Evolutionary conservation across 257 asterid species (phyloP).

Genomic region (Solanum habrochaites): DNA sequence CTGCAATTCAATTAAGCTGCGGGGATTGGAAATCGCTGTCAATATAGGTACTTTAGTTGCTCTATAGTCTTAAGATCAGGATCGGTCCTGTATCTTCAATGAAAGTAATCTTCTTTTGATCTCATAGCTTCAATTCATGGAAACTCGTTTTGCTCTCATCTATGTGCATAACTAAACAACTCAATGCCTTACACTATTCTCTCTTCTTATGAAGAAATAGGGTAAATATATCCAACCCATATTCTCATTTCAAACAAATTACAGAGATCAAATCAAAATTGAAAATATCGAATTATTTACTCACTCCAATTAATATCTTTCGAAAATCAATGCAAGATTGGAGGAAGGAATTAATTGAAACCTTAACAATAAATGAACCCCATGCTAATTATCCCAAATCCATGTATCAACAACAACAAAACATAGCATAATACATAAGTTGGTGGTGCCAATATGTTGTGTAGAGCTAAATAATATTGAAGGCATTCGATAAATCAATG

Average conservation of each 20-base stretch:
- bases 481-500: too few species aligned
- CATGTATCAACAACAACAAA: too few species aligned
- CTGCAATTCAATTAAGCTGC: too few species aligned
- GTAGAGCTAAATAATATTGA: too few species aligned
- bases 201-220: neutral
- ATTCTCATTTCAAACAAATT: neutral
- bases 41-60: neutral
- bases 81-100: too few species aligned
- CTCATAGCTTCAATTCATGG: neutral
- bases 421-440: neutral
- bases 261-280: too few species aligned
- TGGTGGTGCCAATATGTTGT: too few species aligned
- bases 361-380: neutral
- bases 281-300: neutral
- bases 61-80: neutral
- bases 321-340: neutral
- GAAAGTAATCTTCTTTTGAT: neutral
- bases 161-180: neutral
- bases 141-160: neutral
- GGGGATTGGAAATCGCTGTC: neutral
- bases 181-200: neutral
- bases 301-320: neutral
- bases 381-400: too few species aligned
- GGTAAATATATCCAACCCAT: neutral
- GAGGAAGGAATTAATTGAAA: neutral